Base-by-base conservation (phyloP, 2,329 filamentous ascomycete species). In the Sclerotinia minor region DNA sequence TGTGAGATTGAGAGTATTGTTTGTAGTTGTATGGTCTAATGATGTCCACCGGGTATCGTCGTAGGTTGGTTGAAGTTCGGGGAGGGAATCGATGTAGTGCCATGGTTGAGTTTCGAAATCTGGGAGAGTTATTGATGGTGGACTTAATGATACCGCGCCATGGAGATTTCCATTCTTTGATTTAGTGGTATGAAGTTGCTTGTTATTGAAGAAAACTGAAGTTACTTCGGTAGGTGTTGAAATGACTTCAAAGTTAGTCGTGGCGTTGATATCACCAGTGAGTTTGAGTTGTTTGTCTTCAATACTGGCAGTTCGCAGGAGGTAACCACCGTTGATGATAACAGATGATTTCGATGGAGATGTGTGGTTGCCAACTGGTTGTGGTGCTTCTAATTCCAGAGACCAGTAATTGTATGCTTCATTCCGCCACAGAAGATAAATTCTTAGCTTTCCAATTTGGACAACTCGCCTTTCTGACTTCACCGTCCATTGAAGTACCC, bases 241-340 rank as follows among this genome's bases (percentile, higher is more conserved):
- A 45, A 92, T 84, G 35, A 93, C 80, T 71, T 92, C 64, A 26
- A 67, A 44, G 17, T 29, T 57, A 6, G 66, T 68, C 7, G 89
- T 91, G 0, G 81, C 76, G 72, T 93, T 93, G 71, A 93, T 82
- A 73, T 94, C 91, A 2, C 88, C 90, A 4, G 83, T 85, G 2
- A 94, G 75, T 8, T 83, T 80, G 11, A 94, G 80, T 1, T 82
- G 81, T 17, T 79, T 79, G 1, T 82, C 84, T 5, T 83, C 73
- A 0, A 89, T 75, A 1, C 81, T 80, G 0, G 86, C 87, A 0
- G 83, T 86, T 11, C 89, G 84, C 52, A 89, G 75, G 0, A 91
- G 80, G 71, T 91, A 89, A 29, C 85, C 84, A 0, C 83, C 87
- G 60, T 87, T 85, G 59, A 88, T 75, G 47, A 91, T 85, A 38